These are phyloP conservation scores for Dryas alaskensis DNA, from an alignment of 306 rosid species.

Conservation along the genomic window DNA sequence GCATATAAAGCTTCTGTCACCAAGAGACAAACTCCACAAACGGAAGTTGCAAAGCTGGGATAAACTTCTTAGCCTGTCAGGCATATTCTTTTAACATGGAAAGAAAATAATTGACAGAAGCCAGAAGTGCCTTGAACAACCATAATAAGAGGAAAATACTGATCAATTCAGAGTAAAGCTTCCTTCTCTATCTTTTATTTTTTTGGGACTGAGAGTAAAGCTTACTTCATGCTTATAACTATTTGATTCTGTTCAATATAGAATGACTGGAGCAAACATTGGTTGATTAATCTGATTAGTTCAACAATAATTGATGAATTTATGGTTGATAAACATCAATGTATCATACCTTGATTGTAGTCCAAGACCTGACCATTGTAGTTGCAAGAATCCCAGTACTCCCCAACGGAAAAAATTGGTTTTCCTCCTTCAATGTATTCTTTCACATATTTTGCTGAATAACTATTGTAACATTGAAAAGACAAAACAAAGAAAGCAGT, in stretches of 20 bases:
- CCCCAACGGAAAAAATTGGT: conserved; percentile 82
- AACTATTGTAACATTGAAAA: conserved; percentile 39
- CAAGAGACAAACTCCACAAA: no score
- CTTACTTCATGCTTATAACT: neutral
- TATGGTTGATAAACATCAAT: neutral
- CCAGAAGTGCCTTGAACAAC: no score
- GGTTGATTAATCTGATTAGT: neutral
- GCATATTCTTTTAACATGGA: no score
- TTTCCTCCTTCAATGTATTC: conserved; percentile 84
- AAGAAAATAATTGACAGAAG: no score
- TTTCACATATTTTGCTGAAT: conserved; percentile 74
- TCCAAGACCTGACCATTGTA: conserved; percentile 63
- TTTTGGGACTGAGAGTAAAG: no score
- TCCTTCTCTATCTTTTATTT: no score
- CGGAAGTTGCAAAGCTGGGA: no score
- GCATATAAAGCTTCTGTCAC: no score
- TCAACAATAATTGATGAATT: neutral
- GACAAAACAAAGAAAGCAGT: conserved; percentile 12
- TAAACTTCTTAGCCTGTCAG: no score
- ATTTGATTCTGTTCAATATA: neutral
- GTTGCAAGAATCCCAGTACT: conserved; percentile 88
- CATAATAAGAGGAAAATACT: no score
- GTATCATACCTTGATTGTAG: conserved; percentile 72
- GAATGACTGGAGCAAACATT: neutral
- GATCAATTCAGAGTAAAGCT: neutral